phyloP scores from a whole-genome alignment of 2,329 filamentous ascomycete genomes.

The Knufia petricola region DNA sequence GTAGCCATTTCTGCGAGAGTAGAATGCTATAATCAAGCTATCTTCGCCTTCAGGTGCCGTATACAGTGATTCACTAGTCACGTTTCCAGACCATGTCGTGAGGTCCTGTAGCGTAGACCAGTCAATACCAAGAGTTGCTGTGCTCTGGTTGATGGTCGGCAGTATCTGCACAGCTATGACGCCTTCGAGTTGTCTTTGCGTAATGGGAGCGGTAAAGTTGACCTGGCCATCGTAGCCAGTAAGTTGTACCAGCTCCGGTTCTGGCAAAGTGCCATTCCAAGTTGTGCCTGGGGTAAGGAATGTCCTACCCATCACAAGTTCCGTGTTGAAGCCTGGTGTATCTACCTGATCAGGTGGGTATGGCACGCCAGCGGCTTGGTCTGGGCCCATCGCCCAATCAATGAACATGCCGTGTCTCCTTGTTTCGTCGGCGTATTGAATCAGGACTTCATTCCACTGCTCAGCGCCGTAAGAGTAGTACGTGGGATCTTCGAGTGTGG shows the following conservation, averaged over 20 bases:
- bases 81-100: constrained; percentile 19
- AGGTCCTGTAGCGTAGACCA: constrained; percentile 25
- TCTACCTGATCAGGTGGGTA: constrained; percentile 5
- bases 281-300: too few relatives aligned
- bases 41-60: constrained; percentile 6
- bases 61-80: not conserved
- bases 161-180: too few relatives aligned
- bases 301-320: too few relatives aligned
- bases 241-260: too few relatives aligned
- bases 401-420: constrained; percentile 32
- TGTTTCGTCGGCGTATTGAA: constrained; percentile 25
- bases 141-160: too few relatives aligned
- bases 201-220: too few relatives aligned
- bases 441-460: constrained; percentile 27
- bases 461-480: constrained; percentile 33
- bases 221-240: too few relatives aligned
- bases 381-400: constrained; percentile 40
- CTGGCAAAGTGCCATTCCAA: too few relatives aligned
- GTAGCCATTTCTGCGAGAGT: not conserved
- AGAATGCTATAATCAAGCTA: constrained; percentile 23
- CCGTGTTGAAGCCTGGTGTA: too few relatives aligned
- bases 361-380: constrained; percentile 27
- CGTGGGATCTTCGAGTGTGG: constrained; percentile 29
- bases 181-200: too few relatives aligned
- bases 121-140: constrained; percentile 14